Evolutionary conservation across 176 grass and related monocot genomes (phyloP), one percentile per base, ranked within the genome.

Genomic region (Carex cristatella): DNA sequence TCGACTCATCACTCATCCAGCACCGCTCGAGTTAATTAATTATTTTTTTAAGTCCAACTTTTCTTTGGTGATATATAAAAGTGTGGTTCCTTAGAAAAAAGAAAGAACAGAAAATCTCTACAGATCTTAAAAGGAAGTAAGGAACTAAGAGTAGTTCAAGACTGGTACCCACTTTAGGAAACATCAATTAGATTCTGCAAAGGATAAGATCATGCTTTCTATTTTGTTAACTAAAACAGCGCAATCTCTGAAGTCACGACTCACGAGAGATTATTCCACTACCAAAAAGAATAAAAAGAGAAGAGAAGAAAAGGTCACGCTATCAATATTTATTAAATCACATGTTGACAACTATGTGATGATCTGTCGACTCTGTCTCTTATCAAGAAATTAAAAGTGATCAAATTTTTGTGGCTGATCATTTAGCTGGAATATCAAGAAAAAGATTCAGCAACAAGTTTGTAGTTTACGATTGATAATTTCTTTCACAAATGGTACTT

Each of bases 51-150:
- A 32, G 54, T 53, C 49, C 14, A 79, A 38, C 35, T 18, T 81
- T 40, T 42, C 54, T 61, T 58, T 81, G 30, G 53, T 42, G 31
- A 62, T 23, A 0, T 23, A 23, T 16, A 62, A 81, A 81, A 3
- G 42, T 14, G 31, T 42, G 19, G 6, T 62, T 40, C 54, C 4
- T 80, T 5, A 80, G 60, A 61, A 60, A 61, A n/a, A 80, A 16
- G 4, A 53, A 19, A 53, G 16, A 27, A 81, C 7, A 44, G 4
- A 28, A 66, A 66, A 82, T 75, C 44, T 53, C 40, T 75, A 16
- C n/a, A 75, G 71, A 75, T 75, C 71, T 75, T 75, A 30, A 8
- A 75, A 75, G 44, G 44, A 75, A 75, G 10, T 42, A 46, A 69
- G 49, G 44, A 75, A 75, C 19, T 42, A 46, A 69, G 49, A 61